A percentile compares a stretch with the other conserved stretches of the same genome.
phyloP scores from a whole-genome alignment of 208 protist species.

The Crithidia brevicula region DNA sequence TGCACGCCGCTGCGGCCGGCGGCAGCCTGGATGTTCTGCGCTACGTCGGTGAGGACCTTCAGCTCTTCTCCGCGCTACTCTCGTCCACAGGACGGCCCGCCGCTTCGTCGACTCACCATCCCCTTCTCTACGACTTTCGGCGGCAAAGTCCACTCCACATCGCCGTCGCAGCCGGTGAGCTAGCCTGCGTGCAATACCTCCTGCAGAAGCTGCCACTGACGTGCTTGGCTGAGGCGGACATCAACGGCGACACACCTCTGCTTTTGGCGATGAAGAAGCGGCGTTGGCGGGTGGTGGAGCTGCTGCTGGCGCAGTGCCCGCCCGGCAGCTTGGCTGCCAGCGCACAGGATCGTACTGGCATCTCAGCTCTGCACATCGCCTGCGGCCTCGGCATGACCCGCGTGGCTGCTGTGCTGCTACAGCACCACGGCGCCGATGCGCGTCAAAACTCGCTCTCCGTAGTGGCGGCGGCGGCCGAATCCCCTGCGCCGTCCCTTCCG shows the following conservation, averaged over 20 bases:
- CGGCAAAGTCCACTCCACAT: constrained; percentile 78
- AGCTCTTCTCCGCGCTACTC: constrained; percentile 13
- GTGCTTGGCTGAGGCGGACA: constrained; percentile 42
- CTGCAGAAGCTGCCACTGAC: constrained; percentile 33
- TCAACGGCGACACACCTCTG: constrained; percentile 76
- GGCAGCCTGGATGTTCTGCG: constrained; percentile 51
- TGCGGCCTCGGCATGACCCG: constrained; percentile 52
- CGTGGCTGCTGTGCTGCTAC: constrained; percentile 49
- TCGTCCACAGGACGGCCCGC: background rate
- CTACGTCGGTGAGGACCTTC: constrained; percentile 64
- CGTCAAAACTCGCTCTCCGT: constrained; percentile 11
- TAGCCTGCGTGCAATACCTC: constrained; percentile 54
- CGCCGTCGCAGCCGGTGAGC: constrained; percentile 51
- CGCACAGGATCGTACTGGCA: constrained; percentile 48
- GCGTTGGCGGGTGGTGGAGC: constrained; percentile 51
- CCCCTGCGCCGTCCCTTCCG: background rate
- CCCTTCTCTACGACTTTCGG: constrained; percentile 50
- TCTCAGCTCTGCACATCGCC: constrained; percentile 65
- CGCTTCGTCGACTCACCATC: background rate
- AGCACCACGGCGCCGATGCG: constrained; percentile 59
- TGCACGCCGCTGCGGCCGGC: constrained; percentile 55
- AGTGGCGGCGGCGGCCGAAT: background rate
- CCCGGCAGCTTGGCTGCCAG: constrained; percentile 45
- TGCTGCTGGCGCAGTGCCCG: constrained; percentile 47
- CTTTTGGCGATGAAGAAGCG: constrained; percentile 55